Conservation (phyloP, 2,329 filamentous ascomycete genomes). For the Cladosporium sp. region DNA sequence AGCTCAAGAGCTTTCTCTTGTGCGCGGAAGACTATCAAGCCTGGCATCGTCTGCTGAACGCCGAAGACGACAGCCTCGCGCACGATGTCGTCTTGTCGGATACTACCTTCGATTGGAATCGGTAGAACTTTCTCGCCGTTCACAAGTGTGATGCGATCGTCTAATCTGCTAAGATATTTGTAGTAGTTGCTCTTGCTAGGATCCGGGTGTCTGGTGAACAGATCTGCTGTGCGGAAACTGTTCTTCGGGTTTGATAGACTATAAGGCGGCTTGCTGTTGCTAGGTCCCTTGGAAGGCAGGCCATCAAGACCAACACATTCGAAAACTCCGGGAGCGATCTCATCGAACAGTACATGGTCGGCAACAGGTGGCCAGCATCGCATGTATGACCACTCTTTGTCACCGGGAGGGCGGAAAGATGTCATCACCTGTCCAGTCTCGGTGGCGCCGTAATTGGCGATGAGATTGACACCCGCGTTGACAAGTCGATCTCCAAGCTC, state of each 20-base stretch:
- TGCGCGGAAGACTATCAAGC: slow-evolving; percentile 49
- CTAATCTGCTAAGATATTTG: slow-evolving; percentile 45
- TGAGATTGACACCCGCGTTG: slow-evolving; percentile 30
- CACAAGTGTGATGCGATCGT: slow-evolving; percentile 45
- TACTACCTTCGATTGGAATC: slow-evolving; percentile 49
- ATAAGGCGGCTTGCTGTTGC: slow-evolving; percentile 36
- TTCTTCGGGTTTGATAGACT: slow-evolving; percentile 37
- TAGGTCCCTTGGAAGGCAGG: slow-evolving; percentile 33
- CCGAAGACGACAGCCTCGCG: slow-evolving; percentile 58
- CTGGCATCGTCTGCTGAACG: slow-evolving; percentile 48
- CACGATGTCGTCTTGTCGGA: slow-evolving; percentile 51
- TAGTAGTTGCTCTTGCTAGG: slow-evolving; percentile 41
- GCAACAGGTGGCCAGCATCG: slow-evolving; percentile 32
- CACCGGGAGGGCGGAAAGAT: slow-evolving; percentile 49
- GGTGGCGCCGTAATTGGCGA: slow-evolving; percentile 43
- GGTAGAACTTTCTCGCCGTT: slow-evolving; percentile 51
- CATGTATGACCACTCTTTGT: slow-evolving; percentile 59
- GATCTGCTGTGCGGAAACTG: slow-evolving; percentile 48
- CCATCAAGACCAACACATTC: slow-evolving; percentile 39
- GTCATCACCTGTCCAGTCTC: slow-evolving; percentile 62
- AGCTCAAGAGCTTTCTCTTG: slow-evolving; percentile 42
- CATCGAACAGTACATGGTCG: slow-evolving; percentile 30
- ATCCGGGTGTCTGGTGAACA: slow-evolving; percentile 41
- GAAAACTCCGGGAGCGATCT: slow-evolving; percentile 37
- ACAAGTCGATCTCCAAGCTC: slow-evolving; percentile 32